phyloP scores from a whole-genome alignment of 345 rosid genomes.

The Psidium friedrichsthalianum region DNA sequence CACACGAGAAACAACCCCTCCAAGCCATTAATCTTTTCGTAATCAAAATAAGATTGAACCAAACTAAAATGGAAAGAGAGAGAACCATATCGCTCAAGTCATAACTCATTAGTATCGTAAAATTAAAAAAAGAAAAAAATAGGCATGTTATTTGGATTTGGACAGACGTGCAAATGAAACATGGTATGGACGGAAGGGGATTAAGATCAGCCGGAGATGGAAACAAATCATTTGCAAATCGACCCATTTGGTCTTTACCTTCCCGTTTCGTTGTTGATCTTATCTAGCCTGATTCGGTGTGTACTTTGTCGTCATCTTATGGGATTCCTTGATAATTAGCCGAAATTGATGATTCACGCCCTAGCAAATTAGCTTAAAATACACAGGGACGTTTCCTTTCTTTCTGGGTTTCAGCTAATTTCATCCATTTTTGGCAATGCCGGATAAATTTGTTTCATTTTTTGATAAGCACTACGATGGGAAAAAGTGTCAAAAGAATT shows the following conservation, averaged over 20 bases:
- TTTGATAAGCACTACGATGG: too few species aligned
- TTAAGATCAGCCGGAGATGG: background rate
- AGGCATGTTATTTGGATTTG: background rate
- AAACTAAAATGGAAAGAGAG: background rate
- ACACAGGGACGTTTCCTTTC: too few species aligned
- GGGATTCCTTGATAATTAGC: too few species aligned
- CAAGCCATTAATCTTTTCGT: background rate
- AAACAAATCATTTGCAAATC: background rate
- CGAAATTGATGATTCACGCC: too few species aligned
- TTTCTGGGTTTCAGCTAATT: too few species aligned
- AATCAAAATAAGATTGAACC: background rate
- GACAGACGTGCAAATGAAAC: background rate
- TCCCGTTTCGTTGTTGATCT: background rate
- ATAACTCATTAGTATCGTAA: background rate
- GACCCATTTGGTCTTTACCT: background rate
- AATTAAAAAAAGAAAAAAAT: background rate
- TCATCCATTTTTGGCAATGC: too few species aligned
- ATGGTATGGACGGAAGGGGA: background rate
- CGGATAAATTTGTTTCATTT: too few species aligned
- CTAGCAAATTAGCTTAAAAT: too few species aligned
- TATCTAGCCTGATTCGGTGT: too few species aligned
- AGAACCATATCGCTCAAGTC: background rate
- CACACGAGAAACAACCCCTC: background rate
- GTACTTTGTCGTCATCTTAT: too few species aligned
- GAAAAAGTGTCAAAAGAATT: background rate